Conservation (phyloP, 306 rosid genomes). For the Acacia acuminata region DNA sequence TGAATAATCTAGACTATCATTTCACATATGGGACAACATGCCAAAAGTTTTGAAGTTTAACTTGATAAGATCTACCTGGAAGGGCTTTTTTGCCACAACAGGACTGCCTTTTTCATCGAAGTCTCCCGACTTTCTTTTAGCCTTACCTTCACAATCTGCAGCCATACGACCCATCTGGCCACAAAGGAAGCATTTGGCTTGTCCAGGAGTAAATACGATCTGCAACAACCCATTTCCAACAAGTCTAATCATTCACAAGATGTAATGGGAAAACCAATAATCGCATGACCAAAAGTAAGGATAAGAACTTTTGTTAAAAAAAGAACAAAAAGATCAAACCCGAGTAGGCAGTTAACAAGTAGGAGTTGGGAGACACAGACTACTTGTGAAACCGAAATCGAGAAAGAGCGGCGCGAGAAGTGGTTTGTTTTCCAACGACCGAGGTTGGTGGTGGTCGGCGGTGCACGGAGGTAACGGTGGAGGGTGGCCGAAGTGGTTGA, state of each 20-base stretch:
- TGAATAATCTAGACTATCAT: background rate
- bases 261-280: constrained; percentile 18
- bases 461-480: no score
- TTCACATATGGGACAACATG: background rate
- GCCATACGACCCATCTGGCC: constrained; percentile 97
- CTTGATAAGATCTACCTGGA: constrained; percentile 57
- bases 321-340: background rate
- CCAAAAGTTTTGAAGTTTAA: background rate
- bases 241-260: constrained; percentile 16
- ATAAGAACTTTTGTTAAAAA: background rate
- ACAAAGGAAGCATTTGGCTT: constrained; percentile 92
- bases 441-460: no score
- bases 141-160: constrained; percentile 86
- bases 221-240: constrained; percentile 42
- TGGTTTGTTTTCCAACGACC: no score
- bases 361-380: background rate
- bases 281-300: background rate
- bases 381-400: background rate
- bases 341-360: background rate
- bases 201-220: constrained; percentile 94
- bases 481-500: no score
- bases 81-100: constrained; percentile 73
- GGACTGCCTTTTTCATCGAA: constrained; percentile 83
- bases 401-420: background rate
- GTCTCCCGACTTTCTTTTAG: constrained; percentile 83